Percentiles rank a stretch among this genome's conserved stretches.
phyloP scores from a whole-genome alignment of 2,329 filamentous ascomycete species.

The Colletotrichum truncatum region DNA sequence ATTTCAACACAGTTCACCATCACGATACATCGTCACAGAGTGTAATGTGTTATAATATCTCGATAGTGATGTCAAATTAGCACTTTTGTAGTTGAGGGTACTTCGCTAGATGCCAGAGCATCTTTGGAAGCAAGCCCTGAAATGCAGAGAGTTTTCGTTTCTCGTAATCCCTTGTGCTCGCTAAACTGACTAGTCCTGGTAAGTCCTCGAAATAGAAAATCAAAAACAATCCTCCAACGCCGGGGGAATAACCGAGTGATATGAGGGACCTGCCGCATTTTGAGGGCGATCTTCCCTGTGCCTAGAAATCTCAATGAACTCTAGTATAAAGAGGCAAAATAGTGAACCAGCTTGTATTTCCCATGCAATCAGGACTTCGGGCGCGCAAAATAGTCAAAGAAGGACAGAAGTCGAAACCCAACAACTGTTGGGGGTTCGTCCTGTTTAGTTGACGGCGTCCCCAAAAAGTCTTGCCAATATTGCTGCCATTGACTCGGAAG shows the following conservation, averaged over 20 bases:
- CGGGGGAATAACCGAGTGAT: conserved; percentile 23
- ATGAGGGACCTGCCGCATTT: background rate
- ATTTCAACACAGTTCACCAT: too few relatives aligned
- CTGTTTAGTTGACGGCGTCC: too few relatives aligned
- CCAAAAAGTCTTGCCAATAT: too few relatives aligned
- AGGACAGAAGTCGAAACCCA: too few relatives aligned
- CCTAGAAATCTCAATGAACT: background rate
- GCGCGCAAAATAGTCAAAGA: too few relatives aligned
- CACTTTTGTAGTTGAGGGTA: conserved; percentile 14
- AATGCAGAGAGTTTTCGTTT: conserved; percentile 22
- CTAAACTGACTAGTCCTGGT: conserved; percentile 7
- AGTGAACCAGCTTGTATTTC: too few relatives aligned
- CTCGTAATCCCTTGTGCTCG: conserved; percentile 21
- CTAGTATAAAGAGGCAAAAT: background rate
- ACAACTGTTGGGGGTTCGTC: too few relatives aligned
- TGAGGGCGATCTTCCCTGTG: background rate
- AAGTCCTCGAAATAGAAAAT: background rate
- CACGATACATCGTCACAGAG: too few relatives aligned
- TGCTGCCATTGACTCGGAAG: too few relatives aligned
- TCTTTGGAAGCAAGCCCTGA: background rate
- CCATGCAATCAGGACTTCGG: too few relatives aligned
- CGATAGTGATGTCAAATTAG: conserved; percentile 3
- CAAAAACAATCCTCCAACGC: conserved; percentile 10
- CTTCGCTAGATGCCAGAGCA: conserved; percentile 12
- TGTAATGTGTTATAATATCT: too few relatives aligned